A percentile compares a stretch with the other conserved stretches of the same genome.
phyloP scores from a whole-genome alignment of 192 early-diverging fungal genomes.

The Umbelopsis vinacea region DNA sequence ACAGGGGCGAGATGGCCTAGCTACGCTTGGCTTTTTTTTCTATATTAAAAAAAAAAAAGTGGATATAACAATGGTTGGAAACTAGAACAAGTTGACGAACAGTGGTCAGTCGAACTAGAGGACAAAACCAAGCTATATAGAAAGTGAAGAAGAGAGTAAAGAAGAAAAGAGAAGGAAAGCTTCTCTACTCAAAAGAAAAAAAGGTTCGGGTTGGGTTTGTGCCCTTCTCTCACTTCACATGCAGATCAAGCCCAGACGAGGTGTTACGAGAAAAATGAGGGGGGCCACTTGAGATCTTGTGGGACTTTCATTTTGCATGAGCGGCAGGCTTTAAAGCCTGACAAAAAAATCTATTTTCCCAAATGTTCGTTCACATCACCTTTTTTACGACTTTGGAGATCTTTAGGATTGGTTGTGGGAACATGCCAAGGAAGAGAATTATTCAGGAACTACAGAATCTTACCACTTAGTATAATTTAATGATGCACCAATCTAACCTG shows the following conservation, averaged over 20 bases:
- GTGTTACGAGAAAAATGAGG: conserved; percentile 2
- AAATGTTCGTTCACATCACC: too few relatives aligned
- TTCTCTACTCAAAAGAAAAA: not conserved
- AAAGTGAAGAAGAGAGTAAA: not conserved
- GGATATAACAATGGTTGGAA: not conserved
- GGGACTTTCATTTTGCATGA: conserved; percentile 6
- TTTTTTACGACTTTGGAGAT: too few relatives aligned
- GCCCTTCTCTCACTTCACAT: conserved; percentile 5
- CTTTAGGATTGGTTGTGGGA: too few relatives aligned
- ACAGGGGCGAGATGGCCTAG: not conserved
- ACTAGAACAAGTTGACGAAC: not conserved
- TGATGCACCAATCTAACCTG: too few relatives aligned
- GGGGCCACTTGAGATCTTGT: not conserved
- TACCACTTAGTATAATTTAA: too few relatives aligned
- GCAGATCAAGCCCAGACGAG: conserved; percentile 20
- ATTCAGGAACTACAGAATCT: too few relatives aligned
- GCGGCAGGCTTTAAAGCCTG: not conserved
- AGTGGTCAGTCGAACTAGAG: not conserved
- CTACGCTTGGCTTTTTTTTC: too few relatives aligned
- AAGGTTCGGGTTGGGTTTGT: not conserved
- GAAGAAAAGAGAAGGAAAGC: not conserved
- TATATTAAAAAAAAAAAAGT: too few relatives aligned
- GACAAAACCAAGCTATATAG: not conserved
- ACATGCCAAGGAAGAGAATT: too few relatives aligned
- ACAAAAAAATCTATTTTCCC: not conserved